Evolutionary conservation across 2,329 filamentous ascomycete genomes (phyloP), one percentile per base, ranked within the genome.

Genomic region (Alternaria sp.): DNA sequence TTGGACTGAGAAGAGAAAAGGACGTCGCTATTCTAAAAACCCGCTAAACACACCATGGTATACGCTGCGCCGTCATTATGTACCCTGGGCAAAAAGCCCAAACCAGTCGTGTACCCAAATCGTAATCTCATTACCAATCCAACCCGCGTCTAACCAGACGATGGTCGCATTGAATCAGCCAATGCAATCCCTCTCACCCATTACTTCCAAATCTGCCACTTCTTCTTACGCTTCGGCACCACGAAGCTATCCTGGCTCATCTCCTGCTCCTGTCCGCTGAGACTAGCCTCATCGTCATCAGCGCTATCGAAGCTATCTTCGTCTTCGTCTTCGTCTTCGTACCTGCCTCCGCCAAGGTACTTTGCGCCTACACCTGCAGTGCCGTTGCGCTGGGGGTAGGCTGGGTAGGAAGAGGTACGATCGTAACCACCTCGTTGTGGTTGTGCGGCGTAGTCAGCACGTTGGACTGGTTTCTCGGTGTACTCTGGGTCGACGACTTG

Each of bases 131-230:
- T 62, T 52, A 58, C n/a, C 28, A 25, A 59, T 32, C 15, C 43
- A 47, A 51, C 28, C 19, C 45, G 26, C 21, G 21, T 21, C 21
- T 21, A 21, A 21, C 21, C 21, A 21, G 21, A 21, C 21, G 21
- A 21, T 21, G 21, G n/a, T n/a, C n/a, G n/a, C n/a, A n/a, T n/a
- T n/a, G n/a, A n/a, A n/a, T n/a, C n/a, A n/a, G n/a, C n/a, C 23
- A 25, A 53, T 32, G 17, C 43, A 47, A 51, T 28, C 19, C 45
- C 32, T n/a, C 21, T 19, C 23, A 10, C 32, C 17, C 12, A 47
- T 58, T 50, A 73, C 36, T 67, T 65, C 79, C 77, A 77, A 68
- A 79, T 77, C 76, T 77, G 78, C 78, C 74, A 80, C 68, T 73
- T 77, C 63, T 64, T 74, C 67, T 82, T 82, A 55, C 79, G 82